These are phyloP conservation scores for Serendipita indica DNA, from an alignment of 768 basidiomycete species.

Conservation along the genomic window DNA sequence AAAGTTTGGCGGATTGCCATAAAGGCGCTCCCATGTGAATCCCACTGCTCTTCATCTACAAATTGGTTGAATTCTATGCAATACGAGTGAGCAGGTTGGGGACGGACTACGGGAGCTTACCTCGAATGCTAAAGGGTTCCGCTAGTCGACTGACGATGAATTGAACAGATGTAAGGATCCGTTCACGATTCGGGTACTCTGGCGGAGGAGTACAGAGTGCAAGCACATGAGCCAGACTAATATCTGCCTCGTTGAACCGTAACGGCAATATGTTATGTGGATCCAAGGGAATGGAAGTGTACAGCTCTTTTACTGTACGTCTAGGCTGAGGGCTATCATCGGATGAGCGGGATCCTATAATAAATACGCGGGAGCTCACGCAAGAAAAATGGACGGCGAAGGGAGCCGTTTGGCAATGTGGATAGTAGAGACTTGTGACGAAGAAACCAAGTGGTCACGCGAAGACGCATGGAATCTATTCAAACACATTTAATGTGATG, in stretches of 20 bases:
- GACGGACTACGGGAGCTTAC: background rate
- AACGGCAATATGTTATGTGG: background rate
- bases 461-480: slow-evolving; percentile 7
- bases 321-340: background rate
- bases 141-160: background rate
- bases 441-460: background rate
- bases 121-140: background rate
- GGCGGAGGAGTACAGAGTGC: background rate
- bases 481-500: background rate
- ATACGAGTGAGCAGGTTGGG: background rate
- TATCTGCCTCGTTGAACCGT: background rate
- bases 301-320: background rate
- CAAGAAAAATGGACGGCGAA: slow-evolving; percentile 1
- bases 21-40: background rate
- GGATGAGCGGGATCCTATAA: background rate
- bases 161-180: slow-evolving; percentile 4
- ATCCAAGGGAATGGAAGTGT: background rate
- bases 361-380: background rate
- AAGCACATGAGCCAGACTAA: slow-evolving; percentile 5
- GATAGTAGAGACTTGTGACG: background rate
- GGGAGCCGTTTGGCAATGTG: slow-evolving; percentile 2
- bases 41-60: slow-evolving; percentile 8
- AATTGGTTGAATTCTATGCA: background rate
- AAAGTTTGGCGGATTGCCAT: slow-evolving; percentile 9
- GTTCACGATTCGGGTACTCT: slow-evolving; percentile 2